Evolutionary conservation across 768 basidiomycete genomes (phyloP).

Genomic region (Sarcodon sp.): DNA sequence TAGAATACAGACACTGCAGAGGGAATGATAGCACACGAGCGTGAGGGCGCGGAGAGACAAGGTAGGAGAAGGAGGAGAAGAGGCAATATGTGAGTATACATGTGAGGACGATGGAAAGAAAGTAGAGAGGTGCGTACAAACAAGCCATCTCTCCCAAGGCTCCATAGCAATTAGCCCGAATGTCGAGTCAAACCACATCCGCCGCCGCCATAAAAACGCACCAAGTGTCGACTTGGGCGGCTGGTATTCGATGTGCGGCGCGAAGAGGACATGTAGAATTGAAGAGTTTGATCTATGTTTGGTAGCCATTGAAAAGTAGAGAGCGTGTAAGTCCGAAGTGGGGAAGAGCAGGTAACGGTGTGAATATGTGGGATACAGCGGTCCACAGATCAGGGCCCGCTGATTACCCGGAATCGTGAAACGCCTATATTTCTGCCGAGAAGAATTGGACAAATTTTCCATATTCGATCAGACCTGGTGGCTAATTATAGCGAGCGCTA

Average conservation of each 20-base stretch:
- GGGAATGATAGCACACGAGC: too few relatives aligned
- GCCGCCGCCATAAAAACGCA: conserved; percentile 33
- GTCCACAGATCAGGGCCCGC: too few relatives aligned
- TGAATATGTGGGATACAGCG: too few relatives aligned
- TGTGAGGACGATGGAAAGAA: neutral
- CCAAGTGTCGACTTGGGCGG: conserved; percentile 11
- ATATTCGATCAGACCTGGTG: too few relatives aligned
- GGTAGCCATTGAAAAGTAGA: neutral
- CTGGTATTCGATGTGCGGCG: conserved; percentile 6
- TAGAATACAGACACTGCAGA: conserved; percentile 27
- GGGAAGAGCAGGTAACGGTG: neutral
- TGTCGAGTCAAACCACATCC: conserved; percentile 45
- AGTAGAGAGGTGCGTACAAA: conserved; percentile 27
- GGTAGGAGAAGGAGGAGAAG: neutral
- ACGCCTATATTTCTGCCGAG: too few relatives aligned
- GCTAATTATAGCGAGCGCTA: too few relatives aligned
- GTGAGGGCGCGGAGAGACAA: neutral
- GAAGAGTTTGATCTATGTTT: neutral
- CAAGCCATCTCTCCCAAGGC: conserved; percentile 54
- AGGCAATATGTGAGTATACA: neutral
- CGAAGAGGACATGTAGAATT: too few relatives aligned
- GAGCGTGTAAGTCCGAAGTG: neutral
- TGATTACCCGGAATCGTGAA: too few relatives aligned
- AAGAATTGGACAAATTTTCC: too few relatives aligned
- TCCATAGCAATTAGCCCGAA: conserved; percentile 50